Evolutionary conservation across 208 protist species (phyloP).

Genomic region (Acanthamoeba castellanii): DNA sequence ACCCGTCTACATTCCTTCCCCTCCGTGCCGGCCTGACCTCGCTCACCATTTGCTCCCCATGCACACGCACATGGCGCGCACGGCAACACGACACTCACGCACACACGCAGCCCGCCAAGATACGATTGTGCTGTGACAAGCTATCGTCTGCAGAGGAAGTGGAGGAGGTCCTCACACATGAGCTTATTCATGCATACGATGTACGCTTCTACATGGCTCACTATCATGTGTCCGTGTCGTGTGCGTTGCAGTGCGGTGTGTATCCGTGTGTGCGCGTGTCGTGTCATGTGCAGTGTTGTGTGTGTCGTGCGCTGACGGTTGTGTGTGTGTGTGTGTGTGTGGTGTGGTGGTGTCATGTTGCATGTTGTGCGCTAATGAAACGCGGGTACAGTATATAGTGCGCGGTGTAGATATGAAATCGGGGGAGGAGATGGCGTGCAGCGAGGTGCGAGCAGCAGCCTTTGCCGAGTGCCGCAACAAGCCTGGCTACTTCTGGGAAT

Average conservation of each 20-base stretch:
- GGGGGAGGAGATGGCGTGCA: conserved; percentile 33
- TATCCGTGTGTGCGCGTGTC: background rate
- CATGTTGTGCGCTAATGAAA: background rate
- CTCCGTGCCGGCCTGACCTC: no score
- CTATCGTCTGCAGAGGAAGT: conserved; percentile 4
- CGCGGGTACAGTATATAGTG: background rate
- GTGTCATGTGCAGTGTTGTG: background rate
- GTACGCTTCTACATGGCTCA: background rate
- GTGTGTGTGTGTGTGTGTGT: no score
- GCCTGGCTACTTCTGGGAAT: conserved; percentile 55
- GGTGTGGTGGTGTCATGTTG: background rate
- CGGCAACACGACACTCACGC: background rate
- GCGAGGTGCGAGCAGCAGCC: conserved; percentile 12
- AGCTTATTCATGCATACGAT: conserved; percentile 50
- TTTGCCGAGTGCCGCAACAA: conserved; percentile 59
- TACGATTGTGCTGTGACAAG: conserved; percentile 35
- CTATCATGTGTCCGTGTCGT: no score
- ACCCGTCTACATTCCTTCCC: background rate
- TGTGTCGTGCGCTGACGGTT: no score
- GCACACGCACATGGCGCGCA: no score
- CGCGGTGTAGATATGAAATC: conserved; percentile 35
- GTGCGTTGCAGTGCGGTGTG: no score
- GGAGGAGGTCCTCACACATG: conserved; percentile 7
- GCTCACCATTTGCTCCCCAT: background rate
- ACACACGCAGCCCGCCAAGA: conserved; percentile 18